Evolutionary conservation across 805 yeast species (phyloP).

Genomic region (Saccharomycopsis sp.): DNA sequence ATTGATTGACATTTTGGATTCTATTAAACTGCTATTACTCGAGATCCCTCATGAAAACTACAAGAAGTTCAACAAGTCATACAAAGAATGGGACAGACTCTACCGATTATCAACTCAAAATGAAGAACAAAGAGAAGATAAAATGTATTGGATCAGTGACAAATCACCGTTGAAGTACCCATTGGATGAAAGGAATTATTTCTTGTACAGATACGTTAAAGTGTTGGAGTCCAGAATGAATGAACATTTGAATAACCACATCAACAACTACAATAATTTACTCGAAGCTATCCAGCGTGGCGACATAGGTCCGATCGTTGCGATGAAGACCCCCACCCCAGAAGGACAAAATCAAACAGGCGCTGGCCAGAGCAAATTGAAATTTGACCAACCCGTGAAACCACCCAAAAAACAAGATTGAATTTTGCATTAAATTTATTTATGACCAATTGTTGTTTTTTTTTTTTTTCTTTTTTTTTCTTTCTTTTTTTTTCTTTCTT

Average conservation of each 20-base stretch:
- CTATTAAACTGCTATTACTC: conserved; percentile 10
- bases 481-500: too few relatives aligned
- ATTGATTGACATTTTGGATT: conserved; percentile 17
- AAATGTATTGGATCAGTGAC: conserved; percentile 57
- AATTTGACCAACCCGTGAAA: too few relatives aligned
- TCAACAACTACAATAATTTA: conserved; percentile 23
- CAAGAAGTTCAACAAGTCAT: conserved; percentile 1
- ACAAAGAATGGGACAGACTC: background rate
- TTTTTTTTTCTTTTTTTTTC: too few relatives aligned
- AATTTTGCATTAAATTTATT: too few relatives aligned
- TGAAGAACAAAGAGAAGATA: conserved; percentile 11
- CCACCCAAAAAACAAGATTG: too few relatives aligned
- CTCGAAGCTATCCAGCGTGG: too few relatives aligned
- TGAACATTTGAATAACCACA: conserved; percentile 9
- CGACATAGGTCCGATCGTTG: too few relatives aligned
- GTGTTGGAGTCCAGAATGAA: conserved; percentile 19
- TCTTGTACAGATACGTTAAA: conserved; percentile 32
- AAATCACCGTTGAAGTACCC: conserved; percentile 66
- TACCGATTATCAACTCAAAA: background rate
- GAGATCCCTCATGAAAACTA: background rate
- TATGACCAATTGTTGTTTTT: too few relatives aligned
- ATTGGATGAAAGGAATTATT: conserved; percentile 58
- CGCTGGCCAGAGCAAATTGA: too few relatives aligned
- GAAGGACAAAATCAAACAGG: too few relatives aligned
- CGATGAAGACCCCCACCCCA: too few relatives aligned